Base-by-base conservation (phyloP, 495 filamentous ascomycete species). In the Penicillium verhagenii region DNA sequence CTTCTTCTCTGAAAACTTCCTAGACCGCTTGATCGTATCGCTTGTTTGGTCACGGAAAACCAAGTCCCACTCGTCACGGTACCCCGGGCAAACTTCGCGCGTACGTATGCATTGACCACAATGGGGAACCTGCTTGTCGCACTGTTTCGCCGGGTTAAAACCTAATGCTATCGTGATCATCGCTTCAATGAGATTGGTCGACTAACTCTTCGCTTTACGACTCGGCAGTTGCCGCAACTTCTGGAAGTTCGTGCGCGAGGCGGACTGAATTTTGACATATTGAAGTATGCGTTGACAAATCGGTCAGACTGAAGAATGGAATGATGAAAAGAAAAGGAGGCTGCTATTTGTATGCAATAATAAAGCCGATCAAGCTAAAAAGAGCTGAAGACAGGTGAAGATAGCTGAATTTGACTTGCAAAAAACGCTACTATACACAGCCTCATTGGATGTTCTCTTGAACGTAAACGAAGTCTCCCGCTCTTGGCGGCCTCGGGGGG, bases 21-120 rank as follows among this genome's bases (percentile, higher is more conserved):
- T 61, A 45, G 58, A 61, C 9, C 62, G 60, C 20, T 55, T 60
- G 23, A 72, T 66, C n/a, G 60, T 66, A 23, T 57, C 56, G 44
- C 42, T 49, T 1, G 59, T 72, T 5, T 68, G 73, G 48, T 81
- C 68, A 13, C 79, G 72, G 21, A 80, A 64, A 21, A 82, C 59
- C 40, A 82, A 74, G 20, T 73, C 56, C n/a, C 77, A 67, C 55
- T 60, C 54, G 57, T 69, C 64, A 39, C 66, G 66, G 40, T 69
- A 69, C 0, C 66, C 66, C 4, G 31, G 39, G 40, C 63, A 69
- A 47, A 50, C 8, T 50, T 69, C 60, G 13, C 44, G 47, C 13
- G 43, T 20, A 10, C 66, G 66, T 35, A 59, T 57, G 46, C 66
- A 69, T 20, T 69, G 66, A 28, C 63, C 63, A 21, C 66, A 69